These are phyloP conservation scores for Diplodia mutila DNA, from an alignment of 2,329 filamentous ascomycete species.

Conservation along the genomic window DNA sequence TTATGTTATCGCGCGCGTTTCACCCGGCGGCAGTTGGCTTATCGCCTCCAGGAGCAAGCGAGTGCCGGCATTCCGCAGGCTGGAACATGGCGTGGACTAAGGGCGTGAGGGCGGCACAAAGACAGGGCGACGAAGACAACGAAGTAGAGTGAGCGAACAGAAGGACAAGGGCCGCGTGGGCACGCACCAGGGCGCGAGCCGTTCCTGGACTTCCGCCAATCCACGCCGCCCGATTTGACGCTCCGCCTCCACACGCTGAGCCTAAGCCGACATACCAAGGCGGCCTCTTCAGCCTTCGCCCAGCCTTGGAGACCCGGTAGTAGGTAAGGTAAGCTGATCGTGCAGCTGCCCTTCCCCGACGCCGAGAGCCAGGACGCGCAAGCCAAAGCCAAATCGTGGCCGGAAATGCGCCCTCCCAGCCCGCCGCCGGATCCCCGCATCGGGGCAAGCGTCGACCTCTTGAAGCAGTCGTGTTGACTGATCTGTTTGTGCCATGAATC, in stretches of 20 bases:
- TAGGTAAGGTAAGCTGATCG: slow-evolving; percentile 26
- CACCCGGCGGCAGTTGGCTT: neutral
- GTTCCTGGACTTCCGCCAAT: slow-evolving; percentile 15
- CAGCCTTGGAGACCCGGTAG: slow-evolving; percentile 22
- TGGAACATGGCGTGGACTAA: slow-evolving; percentile 1
- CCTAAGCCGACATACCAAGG: slow-evolving; percentile 18
- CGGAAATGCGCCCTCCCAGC: neutral
- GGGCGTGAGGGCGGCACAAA: neutral
- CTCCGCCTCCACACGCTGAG: slow-evolving; percentile 21
- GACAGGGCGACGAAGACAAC: slow-evolving; percentile 1
- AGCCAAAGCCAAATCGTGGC: slow-evolving; percentile 9
- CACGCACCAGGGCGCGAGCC: neutral
- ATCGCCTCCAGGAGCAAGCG: neutral
- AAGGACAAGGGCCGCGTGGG: slow-evolving; percentile 6
- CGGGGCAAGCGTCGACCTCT: slow-evolving; percentile 3
- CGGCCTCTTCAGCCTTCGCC: slow-evolving; percentile 4
- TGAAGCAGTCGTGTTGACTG: neutral
- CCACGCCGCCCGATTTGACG: slow-evolving; percentile 1
- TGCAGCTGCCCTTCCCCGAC: slow-evolving; percentile 13
- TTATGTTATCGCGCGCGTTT: neutral
- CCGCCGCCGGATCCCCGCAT: slow-evolving; percentile 23
- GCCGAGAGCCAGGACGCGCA: slow-evolving; percentile 23
- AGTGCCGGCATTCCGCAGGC: neutral
- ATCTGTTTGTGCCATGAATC: slow-evolving; percentile 5
- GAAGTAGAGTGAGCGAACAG: neutral